Percentiles rank a stretch among this genome's conserved stretches.
phyloP scores from a whole-genome alignment of 148 eudicot species.

The Silene uniflora region DNA sequence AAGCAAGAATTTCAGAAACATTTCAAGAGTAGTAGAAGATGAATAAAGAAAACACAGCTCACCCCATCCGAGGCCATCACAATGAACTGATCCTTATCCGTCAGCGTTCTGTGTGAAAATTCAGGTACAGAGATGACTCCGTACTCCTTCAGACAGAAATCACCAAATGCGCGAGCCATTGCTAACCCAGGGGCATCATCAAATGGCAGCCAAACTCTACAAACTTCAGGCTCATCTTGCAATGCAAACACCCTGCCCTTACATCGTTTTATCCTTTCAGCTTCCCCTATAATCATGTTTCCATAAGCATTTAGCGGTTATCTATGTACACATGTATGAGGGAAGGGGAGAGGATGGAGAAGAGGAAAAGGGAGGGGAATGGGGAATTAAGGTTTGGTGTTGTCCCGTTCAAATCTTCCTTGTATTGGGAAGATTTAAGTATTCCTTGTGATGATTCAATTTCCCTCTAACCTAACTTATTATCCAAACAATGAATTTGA shows the following conservation, averaged over 20 bases:
- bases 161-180: constrained; percentile 96
- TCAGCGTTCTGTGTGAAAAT: constrained; percentile 50
- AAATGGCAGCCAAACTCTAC: constrained; percentile 86
- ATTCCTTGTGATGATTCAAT: neutral
- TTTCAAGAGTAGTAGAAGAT: neutral
- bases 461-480: neutral
- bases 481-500: too few relatives aligned
- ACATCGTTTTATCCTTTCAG: constrained; percentile 74
- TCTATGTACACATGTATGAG: neutral
- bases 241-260: constrained; percentile 84
- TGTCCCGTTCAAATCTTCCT: neutral
- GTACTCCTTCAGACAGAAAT: constrained; percentile 84
- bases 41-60: constrained; percentile 13
- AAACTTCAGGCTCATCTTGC: constrained; percentile 80
- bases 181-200: constrained; percentile 86
- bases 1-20: neutral
- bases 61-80: constrained; percentile 87
- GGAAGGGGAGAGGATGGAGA: neutral
- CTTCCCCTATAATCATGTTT: constrained; percentile 51
- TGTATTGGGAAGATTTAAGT: neutral
- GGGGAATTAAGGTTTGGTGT: neutral
- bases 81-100: constrained; percentile 76
- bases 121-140: constrained; percentile 89
- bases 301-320: neutral
- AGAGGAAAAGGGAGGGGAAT: neutral